These are phyloP conservation scores for Circinella minor DNA, from an alignment of 371 early-diverging fungal species.

Conservation along the genomic window DNA sequence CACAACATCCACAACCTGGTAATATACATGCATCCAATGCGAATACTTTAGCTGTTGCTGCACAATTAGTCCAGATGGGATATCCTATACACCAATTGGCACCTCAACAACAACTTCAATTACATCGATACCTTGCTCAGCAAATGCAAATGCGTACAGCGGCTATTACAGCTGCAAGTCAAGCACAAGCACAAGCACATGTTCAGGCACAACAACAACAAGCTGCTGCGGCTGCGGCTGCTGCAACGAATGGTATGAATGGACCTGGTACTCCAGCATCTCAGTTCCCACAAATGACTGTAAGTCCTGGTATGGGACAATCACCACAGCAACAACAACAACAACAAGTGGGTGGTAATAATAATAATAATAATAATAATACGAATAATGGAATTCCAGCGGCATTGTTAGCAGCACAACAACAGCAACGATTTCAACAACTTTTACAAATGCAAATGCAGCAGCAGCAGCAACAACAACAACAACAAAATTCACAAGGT, in stretches of 20 bases:
- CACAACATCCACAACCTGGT: constrained; percentile 20
- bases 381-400: constrained; percentile 3
- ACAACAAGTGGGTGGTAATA: constrained; percentile 1
- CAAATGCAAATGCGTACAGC: constrained; percentile 38
- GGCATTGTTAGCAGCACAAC: constrained; percentile 18
- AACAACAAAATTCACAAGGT: constrained; percentile 4
- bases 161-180: constrained; percentile 2
- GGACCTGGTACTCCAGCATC: constrained; percentile 10
- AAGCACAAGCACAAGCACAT: constrained; percentile 17
- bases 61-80: constrained; percentile 49
- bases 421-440: constrained; percentile 18
- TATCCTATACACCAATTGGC: constrained; percentile 42
- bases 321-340: constrained; percentile 19
- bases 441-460: constrained; percentile 16
- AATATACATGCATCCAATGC: constrained; percentile 11
- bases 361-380: no score
- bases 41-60: constrained; percentile 39
- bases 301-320: constrained; percentile 5
- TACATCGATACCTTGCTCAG: constrained; percentile 47
- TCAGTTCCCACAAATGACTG: constrained; percentile 12
- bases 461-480: constrained; percentile 11
- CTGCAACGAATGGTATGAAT: constrained; percentile 15
- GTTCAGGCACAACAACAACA: constrained; percentile 23
- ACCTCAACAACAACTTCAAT: constrained; percentile 35
- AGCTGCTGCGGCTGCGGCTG: constrained; percentile 12